Base-by-base conservation (phyloP, 306 rosid genomes). In the Cercis canadensis region DNA sequence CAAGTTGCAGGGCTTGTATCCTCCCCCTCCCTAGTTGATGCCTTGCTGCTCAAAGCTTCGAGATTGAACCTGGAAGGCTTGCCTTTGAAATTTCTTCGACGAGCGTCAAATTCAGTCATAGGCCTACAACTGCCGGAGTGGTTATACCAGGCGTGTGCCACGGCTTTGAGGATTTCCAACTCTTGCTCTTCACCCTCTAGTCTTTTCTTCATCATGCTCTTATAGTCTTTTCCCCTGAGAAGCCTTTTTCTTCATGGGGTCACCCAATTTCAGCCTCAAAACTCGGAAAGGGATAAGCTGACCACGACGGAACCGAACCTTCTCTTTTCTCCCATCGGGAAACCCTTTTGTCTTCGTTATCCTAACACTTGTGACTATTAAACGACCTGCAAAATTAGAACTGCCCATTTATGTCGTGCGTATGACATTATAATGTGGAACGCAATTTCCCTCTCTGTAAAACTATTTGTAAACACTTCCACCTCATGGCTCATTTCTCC, bases 71-170 rank as follows among this genome's bases (percentile, higher is more conserved):
- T 63, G 0, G 99, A 80, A 5, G 96, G 89, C 39, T 37, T 85
- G 53, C 70, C 79, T 54, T 52, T 69, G 91, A 77, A 83, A n/a
- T 77, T 71, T 34, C 88, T 81, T 70, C 47, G 80, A 29, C 37
- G 75, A 6, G 97, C 90, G 0, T 86, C 91, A 10, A 87, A 89
- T 74, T 91, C 92, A 1, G 24, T 73, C 61, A 78, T 75, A 10
- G 93, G 85, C 63, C 75, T 76, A 8, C 84, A 79, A 75, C 57
- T 75, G 57, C 88, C 73, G 2, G 87, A 82, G 75, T 75, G 92
- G 75, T 64, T 86, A 75, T 85, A 83, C 91, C 95, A 86, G 8
- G 97, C 96, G 47, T 91, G 99, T 24, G 99, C 97, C 65, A 87
- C 99, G 3, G 96, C 96, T 78, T 95, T 95, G 78, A 87, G 62